These are phyloP conservation scores for Kwoniella botswanensis DNA, from an alignment of 768 basidiomycete species.

Conservation along the genomic window DNA sequence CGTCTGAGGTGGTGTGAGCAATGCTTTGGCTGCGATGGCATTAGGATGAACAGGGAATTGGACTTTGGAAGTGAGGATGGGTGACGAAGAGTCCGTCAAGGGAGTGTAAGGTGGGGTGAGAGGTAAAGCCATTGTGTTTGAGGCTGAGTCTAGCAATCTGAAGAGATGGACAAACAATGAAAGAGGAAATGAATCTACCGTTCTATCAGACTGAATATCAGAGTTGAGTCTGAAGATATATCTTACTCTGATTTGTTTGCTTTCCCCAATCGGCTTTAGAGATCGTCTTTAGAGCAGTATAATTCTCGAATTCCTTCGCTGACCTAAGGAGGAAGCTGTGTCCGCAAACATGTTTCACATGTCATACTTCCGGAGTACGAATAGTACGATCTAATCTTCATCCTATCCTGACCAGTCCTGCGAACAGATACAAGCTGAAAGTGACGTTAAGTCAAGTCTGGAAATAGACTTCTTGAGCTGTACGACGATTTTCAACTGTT, in stretches of 20 bases:
- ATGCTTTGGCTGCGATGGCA: not conserved
- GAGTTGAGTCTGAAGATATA: no score
- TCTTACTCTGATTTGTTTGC: no score
- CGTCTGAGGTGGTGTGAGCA: slow-evolving; percentile 19
- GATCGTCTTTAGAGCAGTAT: no score
- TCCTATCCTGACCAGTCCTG: not conserved
- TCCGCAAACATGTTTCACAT: slow-evolving; percentile 1
- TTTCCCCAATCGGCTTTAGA: no score
- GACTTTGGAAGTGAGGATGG: not conserved
- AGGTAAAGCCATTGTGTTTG: slow-evolving; percentile 2
- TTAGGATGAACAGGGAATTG: slow-evolving; percentile 6
- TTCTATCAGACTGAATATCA: no score
- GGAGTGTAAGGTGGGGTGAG: slow-evolving; percentile 22
- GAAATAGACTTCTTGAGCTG: not conserved
- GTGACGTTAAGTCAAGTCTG: not conserved
- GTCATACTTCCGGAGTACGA: not conserved
- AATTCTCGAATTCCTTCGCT: no score
- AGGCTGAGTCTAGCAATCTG: not conserved
- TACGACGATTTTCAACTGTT: not conserved
- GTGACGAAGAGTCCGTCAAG: not conserved
- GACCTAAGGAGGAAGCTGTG: not conserved
- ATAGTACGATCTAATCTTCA: not conserved
- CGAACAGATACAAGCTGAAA: not conserved
- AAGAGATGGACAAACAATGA: not conserved
- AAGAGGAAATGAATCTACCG: not conserved